Base-by-base conservation (phyloP, 2,329 filamentous ascomycete species). In the Fusarium chuoi region DNA sequence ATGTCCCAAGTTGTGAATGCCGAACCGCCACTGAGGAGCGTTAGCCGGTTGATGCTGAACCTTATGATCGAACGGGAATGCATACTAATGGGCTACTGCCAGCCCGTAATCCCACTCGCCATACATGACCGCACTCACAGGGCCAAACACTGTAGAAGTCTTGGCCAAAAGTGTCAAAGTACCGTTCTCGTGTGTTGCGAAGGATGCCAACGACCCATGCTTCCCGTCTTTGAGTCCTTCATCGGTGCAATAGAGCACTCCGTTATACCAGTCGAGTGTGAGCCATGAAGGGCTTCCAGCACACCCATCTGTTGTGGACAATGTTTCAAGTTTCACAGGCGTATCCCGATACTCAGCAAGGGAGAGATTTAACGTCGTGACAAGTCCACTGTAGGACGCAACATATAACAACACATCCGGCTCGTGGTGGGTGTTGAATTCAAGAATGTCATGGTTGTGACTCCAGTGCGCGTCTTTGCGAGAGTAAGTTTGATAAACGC, bases 251-350 rank as follows among this genome's bases (percentile, higher is more conserved):
- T 89, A 90, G 17, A 93, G 82, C 18, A 85, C 79, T 28, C 83
- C 82, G 68, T 85, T 84, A 51, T 82, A 77, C 65, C 83, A 79
- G 77, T 90, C 87, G 26, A 90, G 83, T 26, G 88, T 88, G 64
- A 92, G 82, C 90, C 90, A 93, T 17, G 89, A 87, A 10, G 90
- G 88, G 68, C 86, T 87, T 5, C 83, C 80, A 15, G 84, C 87
- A 79, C 90, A 92, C 39, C 82, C 83, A 58, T 82, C 83, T 28
- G 83, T 84, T 7, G 81, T 80, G 58, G 84, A 84, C 24, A 87
- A 79, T 26, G 80, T 77, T 73, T 83, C 80, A 67, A 91, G 84
- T 26, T 54, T 41, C 20, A 66, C n/a, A 28, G 64, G 64, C 10
- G 38, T 26, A 36, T 57, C 36, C 35, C 64, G 71, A 71, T 74